Evolutionary conservation across 2,329 filamentous ascomycete species (phyloP), one percentile per base, ranked within the genome.

Genomic region (Neofusicoccum laricinum): DNA sequence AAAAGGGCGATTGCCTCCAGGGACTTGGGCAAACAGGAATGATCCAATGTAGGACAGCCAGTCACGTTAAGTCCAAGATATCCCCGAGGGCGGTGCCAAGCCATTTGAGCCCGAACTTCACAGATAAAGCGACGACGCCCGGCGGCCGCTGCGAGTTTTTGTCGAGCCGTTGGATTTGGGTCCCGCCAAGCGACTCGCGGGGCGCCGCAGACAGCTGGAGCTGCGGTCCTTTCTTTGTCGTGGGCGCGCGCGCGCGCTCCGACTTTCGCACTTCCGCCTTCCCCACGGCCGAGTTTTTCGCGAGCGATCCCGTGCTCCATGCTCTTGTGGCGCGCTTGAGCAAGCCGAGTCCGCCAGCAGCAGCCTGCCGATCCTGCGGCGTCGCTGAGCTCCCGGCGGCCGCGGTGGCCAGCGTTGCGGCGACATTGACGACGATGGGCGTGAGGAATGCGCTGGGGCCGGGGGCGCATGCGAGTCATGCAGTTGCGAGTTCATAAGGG

Each of bases 11-110:
- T 25, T 61, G 30, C n/a, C 12, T 38, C 12, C 32, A 40, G 57
- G 57, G 15, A 40, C 32, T 34, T 61, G 58, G 45, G 32, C 34
- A 30, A 61, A 61, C 32, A 50, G 45, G 45, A 40, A 61, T 50
- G 62, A 58, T 45, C 43, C 41, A 40, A 58, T 7, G n/a, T 10
- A 30, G 19, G 62, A 64, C 15, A 41, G 17, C 32, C 19, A 50
- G 36, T 41, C 36, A 57, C 17, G 19, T 15, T 36, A 58, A 12
- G 41, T 51, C 59, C 59, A 62, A 62, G 59, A 62, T 62, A 62
- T 62, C 62, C 43, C 62, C 62, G 62, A 64, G 51, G 45, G 46
- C 21, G 36, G 32, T 21, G 58, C 58, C 58, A 61, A 61, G 58
- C 12, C 41, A 14, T 17, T 41, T 38, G 32, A 40, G 45, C 58